Conservation (phyloP, 192 early-diverging fungal species). For the Coemansia sp. region DNA sequence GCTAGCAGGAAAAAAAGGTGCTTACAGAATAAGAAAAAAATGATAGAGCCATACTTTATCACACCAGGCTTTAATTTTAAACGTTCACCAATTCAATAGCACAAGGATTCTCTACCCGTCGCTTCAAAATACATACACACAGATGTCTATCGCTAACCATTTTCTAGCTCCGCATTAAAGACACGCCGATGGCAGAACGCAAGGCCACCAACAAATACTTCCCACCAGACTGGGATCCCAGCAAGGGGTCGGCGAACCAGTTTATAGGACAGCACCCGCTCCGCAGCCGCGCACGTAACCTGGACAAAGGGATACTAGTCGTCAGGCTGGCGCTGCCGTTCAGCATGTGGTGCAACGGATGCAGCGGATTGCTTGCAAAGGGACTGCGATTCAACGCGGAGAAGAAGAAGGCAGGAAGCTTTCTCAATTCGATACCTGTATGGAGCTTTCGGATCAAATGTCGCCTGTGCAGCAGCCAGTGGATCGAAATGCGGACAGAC, state of each 20-base stretch:
- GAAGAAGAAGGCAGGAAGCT: conserved; percentile 90
- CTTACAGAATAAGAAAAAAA: no score
- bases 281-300: conserved; percentile 82
- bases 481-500: conserved; percentile 94
- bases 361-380: conserved; percentile 82
- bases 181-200: conserved; percentile 30
- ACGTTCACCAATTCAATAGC: no score
- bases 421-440: conserved; percentile 75
- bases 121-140: no score
- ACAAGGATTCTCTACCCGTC: no score
- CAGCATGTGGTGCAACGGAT: conserved; percentile 88
- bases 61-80: no score
- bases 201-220: conserved; percentile 71
- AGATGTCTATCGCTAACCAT: no score
- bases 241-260: conserved; percentile 80
- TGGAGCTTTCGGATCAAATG: conserved; percentile 94
- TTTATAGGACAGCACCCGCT: conserved; percentile 89
- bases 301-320: conserved; percentile 87
- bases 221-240: conserved; percentile 88
- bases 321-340: conserved; percentile 89
- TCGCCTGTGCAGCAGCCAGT: conserved; percentile 74
- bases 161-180: not conserved
- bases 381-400: conserved; percentile 96
- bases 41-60: conserved; percentile 1
- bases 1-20: no score